These are phyloP conservation scores for Zygosaccharomyces pseudobailii DNA, from an alignment of 1,139 yeast species.

Conservation along the genomic window DNA sequence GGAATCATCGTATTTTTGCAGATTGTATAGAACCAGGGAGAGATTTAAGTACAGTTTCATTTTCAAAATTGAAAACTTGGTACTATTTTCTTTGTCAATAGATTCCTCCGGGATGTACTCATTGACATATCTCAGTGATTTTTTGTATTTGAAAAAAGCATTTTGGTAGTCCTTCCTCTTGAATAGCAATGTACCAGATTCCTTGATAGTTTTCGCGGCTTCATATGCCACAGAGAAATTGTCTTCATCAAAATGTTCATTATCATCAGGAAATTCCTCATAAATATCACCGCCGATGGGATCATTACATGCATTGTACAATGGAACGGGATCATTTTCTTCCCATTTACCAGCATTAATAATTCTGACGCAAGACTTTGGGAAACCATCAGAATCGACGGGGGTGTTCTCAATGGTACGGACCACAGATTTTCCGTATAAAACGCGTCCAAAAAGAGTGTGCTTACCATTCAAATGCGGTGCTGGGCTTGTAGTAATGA, in stretches of 20 bases:
- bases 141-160: slow-evolving; percentile 57
- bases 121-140: slow-evolving; percentile 61
- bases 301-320: slow-evolving; percentile 57
- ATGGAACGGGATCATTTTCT: slow-evolving; percentile 48
- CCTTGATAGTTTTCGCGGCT: slow-evolving; percentile 54
- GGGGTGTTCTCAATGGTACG: slow-evolving; percentile 54
- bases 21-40: slow-evolving; percentile 48
- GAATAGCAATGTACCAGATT: slow-evolving; percentile 58
- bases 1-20: slow-evolving; percentile 43
- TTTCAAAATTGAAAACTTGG: slow-evolving; percentile 51
- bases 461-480: slow-evolving; percentile 75
- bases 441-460: slow-evolving; percentile 65
- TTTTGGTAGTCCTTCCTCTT: slow-evolving; percentile 47
- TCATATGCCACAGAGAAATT: slow-evolving; percentile 48
- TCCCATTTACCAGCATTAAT: slow-evolving; percentile 64
- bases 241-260: slow-evolving; percentile 51
- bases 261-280: slow-evolving; percentile 76
- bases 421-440: slow-evolving; percentile 66
- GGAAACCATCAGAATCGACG: slow-evolving; percentile 45
- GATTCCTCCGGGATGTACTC: slow-evolving; percentile 69
- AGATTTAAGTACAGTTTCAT: slow-evolving; percentile 59
- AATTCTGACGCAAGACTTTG: slow-evolving; percentile 45
- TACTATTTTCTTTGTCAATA: slow-evolving; percentile 50
- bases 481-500: slow-evolving; percentile 65
- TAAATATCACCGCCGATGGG: slow-evolving; percentile 61